A percentile compares a stretch with the other conserved stretches of the same genome.
Conservation (phyloP, 352 stramenopile genomes). For the Albugo laibachii region DNA sequence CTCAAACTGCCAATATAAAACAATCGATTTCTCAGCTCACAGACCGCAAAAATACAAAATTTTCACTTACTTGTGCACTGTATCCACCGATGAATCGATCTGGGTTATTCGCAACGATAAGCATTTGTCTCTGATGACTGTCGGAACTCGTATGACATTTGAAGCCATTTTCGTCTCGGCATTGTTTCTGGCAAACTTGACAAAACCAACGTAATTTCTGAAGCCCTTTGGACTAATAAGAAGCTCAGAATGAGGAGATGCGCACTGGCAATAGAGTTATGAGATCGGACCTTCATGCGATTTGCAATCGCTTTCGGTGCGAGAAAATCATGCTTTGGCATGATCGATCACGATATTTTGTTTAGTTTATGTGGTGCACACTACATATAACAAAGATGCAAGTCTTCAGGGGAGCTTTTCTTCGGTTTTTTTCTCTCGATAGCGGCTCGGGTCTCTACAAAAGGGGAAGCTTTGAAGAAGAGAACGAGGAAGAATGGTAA, state of each 20-base stretch:
- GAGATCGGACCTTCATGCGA: constrained; percentile 48
- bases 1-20: constrained; percentile 79
- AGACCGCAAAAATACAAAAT: constrained; percentile 2
- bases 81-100: constrained; percentile 87
- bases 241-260: not conserved
- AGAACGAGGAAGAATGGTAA: too few relatives aligned
- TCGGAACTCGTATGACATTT: constrained; percentile 97
- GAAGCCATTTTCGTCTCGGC: constrained; percentile 99
- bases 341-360: constrained; percentile 4
- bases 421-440: too few relatives aligned
- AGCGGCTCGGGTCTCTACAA: too few relatives aligned
- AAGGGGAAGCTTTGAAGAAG: too few relatives aligned
- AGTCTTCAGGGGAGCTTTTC: too few relatives aligned
- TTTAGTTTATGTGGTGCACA: too few relatives aligned
- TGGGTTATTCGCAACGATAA: constrained; percentile 92
- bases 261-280: not conserved
- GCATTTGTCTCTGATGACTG: constrained; percentile 96
- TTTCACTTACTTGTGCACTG: constrained; percentile 29
- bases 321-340: constrained; percentile 75
- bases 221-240: constrained; percentile 79
- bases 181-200: constrained; percentile 99
- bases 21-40: not conserved
- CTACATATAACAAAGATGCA: too few relatives aligned
- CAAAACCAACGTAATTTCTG: constrained; percentile 98
- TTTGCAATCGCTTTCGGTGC: constrained; percentile 73